These are phyloP conservation scores for Aspergillus proliferans DNA, from an alignment of 2,329 filamentous ascomycete species.

Conservation along the genomic window DNA sequence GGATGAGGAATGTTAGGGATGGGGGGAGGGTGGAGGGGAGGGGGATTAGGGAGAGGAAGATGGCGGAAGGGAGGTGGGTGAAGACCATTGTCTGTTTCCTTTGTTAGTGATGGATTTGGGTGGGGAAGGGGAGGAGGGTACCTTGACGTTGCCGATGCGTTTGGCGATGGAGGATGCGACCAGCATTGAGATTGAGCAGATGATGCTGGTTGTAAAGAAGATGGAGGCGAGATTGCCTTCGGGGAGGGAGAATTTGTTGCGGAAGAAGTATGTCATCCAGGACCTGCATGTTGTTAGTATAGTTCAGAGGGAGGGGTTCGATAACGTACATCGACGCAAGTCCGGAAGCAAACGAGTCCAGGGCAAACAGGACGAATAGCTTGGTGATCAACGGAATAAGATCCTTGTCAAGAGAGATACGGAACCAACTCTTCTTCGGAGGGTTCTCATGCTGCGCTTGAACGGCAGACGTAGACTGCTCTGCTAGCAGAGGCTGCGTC, in stretches of 20 bases:
- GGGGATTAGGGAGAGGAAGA: conserved; percentile 60
- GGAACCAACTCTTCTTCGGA: conserved; percentile 32
- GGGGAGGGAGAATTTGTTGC: conserved; percentile 48
- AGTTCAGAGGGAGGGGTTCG: conserved; percentile 20
- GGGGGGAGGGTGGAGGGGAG: conserved; percentile 48
- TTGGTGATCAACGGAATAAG: conserved; percentile 33
- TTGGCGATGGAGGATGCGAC: conserved; percentile 59
- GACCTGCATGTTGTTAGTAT: conserved; percentile 24
- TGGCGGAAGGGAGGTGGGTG: conserved; percentile 63
- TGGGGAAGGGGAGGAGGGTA: conserved; percentile 4
- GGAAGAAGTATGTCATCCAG: conserved; percentile 54
- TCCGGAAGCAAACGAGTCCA: conserved; percentile 66
- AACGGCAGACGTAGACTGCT: conserved; percentile 4
- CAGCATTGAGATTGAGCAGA: conserved; percentile 39
- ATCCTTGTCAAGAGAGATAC: conserved; percentile 53
- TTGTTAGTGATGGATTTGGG: conserved; percentile 4
- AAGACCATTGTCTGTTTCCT: conserved; percentile 63
- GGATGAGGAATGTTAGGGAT: conserved; percentile 55
- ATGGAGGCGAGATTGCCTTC: conserved; percentile 50
- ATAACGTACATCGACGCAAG: conserved; percentile 55
- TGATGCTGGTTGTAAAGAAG: conserved; percentile 44
- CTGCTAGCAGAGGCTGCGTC: conserved; percentile 30
- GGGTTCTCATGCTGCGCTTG: background rate
- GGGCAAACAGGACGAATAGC: conserved; percentile 60
- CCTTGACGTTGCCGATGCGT: conserved; percentile 50